Percentiles rank a stretch among this genome's conserved stretches.
phyloP scores from a whole-genome alignment of 495 filamentous ascomycete genomes.

The Penicillium paradoxum region DNA sequence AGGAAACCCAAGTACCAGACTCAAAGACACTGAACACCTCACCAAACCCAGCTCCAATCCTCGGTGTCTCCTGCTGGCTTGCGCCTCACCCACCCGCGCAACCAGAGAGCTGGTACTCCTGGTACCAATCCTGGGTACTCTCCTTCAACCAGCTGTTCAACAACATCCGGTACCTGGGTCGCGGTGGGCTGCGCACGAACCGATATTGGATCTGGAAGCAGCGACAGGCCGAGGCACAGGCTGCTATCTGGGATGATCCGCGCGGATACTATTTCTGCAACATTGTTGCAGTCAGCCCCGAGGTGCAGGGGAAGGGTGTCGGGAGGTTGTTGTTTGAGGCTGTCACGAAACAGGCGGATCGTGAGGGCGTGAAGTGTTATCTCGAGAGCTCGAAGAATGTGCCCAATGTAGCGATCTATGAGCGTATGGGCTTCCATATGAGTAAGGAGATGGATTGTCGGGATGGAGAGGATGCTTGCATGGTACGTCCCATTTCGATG shows the following conservation, averaged over 20 bases:
- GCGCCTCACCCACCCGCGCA: slow-evolving; percentile 41
- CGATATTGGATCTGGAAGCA: slow-evolving; percentile 66
- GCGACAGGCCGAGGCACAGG: slow-evolving; percentile 52
- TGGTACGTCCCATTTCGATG: slow-evolving; percentile 20
- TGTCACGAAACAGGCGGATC: slow-evolving; percentile 52
- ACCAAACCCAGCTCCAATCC: slow-evolving; percentile 35
- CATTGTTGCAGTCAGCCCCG: slow-evolving; percentile 60
- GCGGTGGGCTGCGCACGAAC: slow-evolving; percentile 53
- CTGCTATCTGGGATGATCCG: slow-evolving; percentile 53
- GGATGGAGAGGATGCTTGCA: slow-evolving; percentile 46
- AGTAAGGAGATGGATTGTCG: slow-evolving; percentile 56
- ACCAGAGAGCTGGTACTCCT: slow-evolving; percentile 50
- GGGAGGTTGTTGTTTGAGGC: slow-evolving; percentile 52
- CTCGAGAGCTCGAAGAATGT: slow-evolving; percentile 56
- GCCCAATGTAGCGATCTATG: slow-evolving; percentile 62
- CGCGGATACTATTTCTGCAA: slow-evolving; percentile 64
- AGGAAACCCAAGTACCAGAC: slow-evolving; percentile 29
- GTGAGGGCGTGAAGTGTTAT: slow-evolving; percentile 55
- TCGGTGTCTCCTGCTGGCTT: slow-evolving; percentile 64
- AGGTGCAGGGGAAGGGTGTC: slow-evolving; percentile 53
- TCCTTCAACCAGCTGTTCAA: slow-evolving; percentile 51
- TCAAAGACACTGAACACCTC: neutral
- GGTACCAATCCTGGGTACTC: slow-evolving; percentile 51
- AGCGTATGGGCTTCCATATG: slow-evolving; percentile 57
- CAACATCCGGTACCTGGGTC: slow-evolving; percentile 52